Evolutionary conservation across 2,329 filamentous ascomycete genomes (phyloP).

Genomic region (Pezizomycotina sp.): DNA sequence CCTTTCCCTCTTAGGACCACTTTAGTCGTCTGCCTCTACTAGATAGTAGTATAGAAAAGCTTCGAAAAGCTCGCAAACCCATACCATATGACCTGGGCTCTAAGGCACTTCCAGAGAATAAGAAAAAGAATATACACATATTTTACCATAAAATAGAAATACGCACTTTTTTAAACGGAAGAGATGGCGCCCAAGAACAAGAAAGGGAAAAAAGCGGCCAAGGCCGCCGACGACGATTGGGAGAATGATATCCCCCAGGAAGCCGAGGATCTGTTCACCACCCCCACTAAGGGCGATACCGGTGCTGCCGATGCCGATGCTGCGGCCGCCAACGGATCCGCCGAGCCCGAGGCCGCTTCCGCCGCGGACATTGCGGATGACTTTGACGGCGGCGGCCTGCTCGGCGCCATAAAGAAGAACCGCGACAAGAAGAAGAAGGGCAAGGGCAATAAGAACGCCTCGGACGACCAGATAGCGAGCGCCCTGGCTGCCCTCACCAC

Average conservation of each 20-base stretch:
- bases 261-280: slow-evolving; percentile 17
- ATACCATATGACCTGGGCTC: no score
- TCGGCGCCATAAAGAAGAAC: slow-evolving; percentile 67
- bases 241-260: slow-evolving; percentile 20
- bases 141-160: no score
- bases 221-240: slow-evolving; percentile 22
- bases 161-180: not conserved
- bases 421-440: slow-evolving; percentile 78
- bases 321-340: slow-evolving; percentile 67
- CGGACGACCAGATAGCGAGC: slow-evolving; percentile 19
- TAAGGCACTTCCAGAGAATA: no score
- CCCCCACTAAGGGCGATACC: slow-evolving; percentile 19
- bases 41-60: no score
- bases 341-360: slow-evolving; percentile 43
- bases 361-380: slow-evolving; percentile 40
- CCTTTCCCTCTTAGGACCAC: no score
- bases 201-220: slow-evolving; percentile 23
- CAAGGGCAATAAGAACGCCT: slow-evolving; percentile 38
- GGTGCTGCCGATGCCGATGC: slow-evolving; percentile 34
- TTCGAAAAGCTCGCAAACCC: no score
- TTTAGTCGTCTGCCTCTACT: no score
- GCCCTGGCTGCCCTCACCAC: slow-evolving; percentile 16
- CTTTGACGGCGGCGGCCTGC: slow-evolving; percentile 42
- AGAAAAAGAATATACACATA: no score
- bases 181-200: slow-evolving; percentile 20